These are phyloP conservation scores for Aspergillus sergii DNA, from an alignment of 2,329 filamentous ascomycete species.

Conservation along the genomic window DNA sequence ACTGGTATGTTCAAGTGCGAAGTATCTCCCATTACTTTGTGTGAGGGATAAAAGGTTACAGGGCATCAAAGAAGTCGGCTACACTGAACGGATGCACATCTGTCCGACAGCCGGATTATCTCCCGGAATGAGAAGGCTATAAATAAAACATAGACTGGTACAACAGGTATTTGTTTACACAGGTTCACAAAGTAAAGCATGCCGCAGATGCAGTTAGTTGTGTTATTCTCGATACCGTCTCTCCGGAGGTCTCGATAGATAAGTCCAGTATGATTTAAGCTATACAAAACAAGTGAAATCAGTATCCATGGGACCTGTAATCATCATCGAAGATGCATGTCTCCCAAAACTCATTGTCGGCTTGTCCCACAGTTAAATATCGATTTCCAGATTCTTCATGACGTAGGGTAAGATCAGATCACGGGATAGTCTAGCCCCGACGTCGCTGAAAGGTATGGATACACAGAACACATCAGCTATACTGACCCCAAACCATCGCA, in stretches of 20 bases:
- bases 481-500: not conserved
- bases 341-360: not conserved
- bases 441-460: not conserved
- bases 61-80: not conserved
- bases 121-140: not conserved
- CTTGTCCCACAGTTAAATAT: not conserved
- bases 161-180: not conserved
- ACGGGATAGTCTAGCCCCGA: not conserved
- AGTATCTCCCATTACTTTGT: accelerated
- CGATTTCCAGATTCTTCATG: not conserved
- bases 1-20: not conserved
- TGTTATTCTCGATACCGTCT: not conserved
- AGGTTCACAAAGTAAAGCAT: not conserved
- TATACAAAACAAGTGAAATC: too few relatives aligned
- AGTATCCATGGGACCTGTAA: not conserved
- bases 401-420: not conserved
- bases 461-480: not conserved
- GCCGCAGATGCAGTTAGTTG: not conserved
- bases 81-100: not conserved
- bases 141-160: not conserved
- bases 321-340: not conserved
- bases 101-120: not conserved
- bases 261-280: not conserved
- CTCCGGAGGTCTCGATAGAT: not conserved
- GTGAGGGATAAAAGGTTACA: not conserved